Evolutionary conservation across 306 rosid species (phyloP).

Genomic region (Citrullus mucosospermus): DNA sequence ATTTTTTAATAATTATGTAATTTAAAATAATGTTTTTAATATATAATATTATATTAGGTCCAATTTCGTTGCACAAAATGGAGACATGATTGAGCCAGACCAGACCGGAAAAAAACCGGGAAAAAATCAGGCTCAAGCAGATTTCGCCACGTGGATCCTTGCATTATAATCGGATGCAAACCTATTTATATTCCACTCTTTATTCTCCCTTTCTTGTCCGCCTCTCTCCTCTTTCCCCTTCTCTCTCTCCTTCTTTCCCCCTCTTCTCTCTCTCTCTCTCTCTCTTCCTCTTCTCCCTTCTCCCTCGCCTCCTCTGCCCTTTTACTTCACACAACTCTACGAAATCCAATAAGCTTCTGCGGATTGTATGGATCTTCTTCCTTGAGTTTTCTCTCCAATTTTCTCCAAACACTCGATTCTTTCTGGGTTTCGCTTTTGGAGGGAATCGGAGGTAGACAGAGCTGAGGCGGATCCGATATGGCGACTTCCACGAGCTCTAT

Average conservation of each 20-base stretch:
- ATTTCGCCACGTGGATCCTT: conserved; percentile 53
- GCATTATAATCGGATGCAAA: conserved; percentile 78
- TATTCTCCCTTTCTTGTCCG: conserved; percentile 57
- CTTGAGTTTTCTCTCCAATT: conserved; percentile 1
- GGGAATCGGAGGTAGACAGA: conserved; percentile 9
- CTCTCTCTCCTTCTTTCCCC: conserved; percentile 1
- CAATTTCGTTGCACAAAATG: neutral
- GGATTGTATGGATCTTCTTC: conserved; percentile 12
- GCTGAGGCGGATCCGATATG: conserved; percentile 27
- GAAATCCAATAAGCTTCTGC: conserved; percentile 2
- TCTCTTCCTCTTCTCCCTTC: conserved; percentile 1
- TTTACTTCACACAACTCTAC: conserved; percentile 10
- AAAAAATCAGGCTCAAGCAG: conserved; percentile 16
- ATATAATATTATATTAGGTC: too few species aligned
- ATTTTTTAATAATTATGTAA: too few species aligned
- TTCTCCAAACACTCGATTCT: neutral
- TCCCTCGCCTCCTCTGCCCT: neutral
- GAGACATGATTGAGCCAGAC: neutral
- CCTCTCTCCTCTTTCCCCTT: conserved; percentile 18
- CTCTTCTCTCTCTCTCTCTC: neutral
- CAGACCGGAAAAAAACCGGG: neutral
- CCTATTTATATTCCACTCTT: conserved; percentile 98
- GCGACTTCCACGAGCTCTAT: conserved; percentile 72
- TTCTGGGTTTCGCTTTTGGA: conserved; percentile 2
- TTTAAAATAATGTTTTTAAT: too few species aligned